Evolutionary conservation across 192 early-diverging fungal species (phyloP).

Genomic region (Podochytrium sp.): DNA sequence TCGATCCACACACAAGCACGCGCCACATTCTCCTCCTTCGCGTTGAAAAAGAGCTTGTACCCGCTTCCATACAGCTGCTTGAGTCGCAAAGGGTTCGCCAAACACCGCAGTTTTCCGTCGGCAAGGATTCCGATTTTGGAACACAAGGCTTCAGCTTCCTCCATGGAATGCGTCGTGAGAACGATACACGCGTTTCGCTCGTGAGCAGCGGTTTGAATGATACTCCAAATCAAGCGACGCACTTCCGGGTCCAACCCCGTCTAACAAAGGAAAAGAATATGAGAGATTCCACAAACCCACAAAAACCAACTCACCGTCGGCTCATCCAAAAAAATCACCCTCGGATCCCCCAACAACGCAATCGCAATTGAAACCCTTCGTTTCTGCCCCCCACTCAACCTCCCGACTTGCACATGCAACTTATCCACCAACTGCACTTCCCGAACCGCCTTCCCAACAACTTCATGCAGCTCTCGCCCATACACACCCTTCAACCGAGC

Average conservation of each 20-base stretch:
- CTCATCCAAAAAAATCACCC: constrained; percentile 55
- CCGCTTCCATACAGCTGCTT: constrained; percentile 74
- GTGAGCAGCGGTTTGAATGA: constrained; percentile 22
- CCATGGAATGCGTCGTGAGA: constrained; percentile 74
- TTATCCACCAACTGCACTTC: not conserved
- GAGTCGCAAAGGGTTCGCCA: constrained; percentile 64
- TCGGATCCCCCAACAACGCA: constrained; percentile 58
- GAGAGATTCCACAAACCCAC: too few relatives aligned
- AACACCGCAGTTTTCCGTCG: constrained; percentile 69
- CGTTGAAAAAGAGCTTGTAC: constrained; percentile 65
- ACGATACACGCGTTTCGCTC: constrained; percentile 34
- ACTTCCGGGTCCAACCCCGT: not conserved
- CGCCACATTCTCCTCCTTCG: constrained; percentile 46
- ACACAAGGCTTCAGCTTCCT: constrained; percentile 77
- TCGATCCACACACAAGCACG: constrained; percentile 39
- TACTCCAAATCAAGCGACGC: constrained; percentile 27
- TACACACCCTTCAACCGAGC: not conserved
- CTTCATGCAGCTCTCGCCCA: not conserved
- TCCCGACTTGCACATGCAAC: too few relatives aligned
- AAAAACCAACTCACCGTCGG: constrained; percentile 69
- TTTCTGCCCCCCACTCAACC: constrained; percentile 63
- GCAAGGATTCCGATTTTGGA: constrained; percentile 74
- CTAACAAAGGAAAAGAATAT: not conserved
- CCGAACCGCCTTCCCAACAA: not conserved
- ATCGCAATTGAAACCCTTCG: constrained; percentile 50